phyloP scores from a whole-genome alignment of 306 rosid species.

The Begonia fuchsioides region DNA sequence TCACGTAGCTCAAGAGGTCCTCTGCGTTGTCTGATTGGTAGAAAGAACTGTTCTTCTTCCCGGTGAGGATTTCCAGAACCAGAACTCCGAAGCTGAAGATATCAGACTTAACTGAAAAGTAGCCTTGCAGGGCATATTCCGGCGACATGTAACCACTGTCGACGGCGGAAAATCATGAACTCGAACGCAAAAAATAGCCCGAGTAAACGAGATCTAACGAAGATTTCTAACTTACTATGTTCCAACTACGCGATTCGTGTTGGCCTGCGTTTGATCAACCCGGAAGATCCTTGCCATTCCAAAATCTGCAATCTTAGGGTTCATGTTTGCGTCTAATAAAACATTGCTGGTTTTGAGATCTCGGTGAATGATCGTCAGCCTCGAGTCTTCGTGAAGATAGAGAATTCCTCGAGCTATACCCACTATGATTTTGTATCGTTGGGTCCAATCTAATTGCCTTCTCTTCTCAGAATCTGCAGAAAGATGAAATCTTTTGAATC shows the following conservation, averaged over 20 bases:
- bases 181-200: too few relatives aligned
- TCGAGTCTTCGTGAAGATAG: conserved; percentile 24
- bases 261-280: conserved; percentile 14
- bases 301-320: conserved; percentile 23
- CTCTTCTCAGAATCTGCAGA: conserved; percentile 2
- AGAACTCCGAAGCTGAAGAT: conserved; percentile 15
- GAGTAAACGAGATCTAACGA: too few relatives aligned
- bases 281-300: conserved; percentile 17
- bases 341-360: conserved; percentile 24
- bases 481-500: too few relatives aligned
- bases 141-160: conserved; percentile 14
- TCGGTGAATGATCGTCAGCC: conserved; percentile 21
- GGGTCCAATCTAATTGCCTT: conserved; percentile 14
- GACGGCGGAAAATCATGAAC: background rate
- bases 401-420: conserved; percentile 18
- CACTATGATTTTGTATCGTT: conserved; percentile 13
- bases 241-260: conserved; percentile 7
- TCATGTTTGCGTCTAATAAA: conserved; percentile 16
- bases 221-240: conserved; percentile 3
- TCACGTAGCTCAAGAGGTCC: conserved; percentile 10
- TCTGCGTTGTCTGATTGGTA: background rate
- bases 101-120: conserved; percentile 9
- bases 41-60: conserved; percentile 9
- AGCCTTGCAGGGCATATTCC: conserved; percentile 9
- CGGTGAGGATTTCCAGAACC: conserved; percentile 13